Base-by-base conservation (phyloP, 176 grass and related monocot species). In the Oryza coarctata region DNA sequence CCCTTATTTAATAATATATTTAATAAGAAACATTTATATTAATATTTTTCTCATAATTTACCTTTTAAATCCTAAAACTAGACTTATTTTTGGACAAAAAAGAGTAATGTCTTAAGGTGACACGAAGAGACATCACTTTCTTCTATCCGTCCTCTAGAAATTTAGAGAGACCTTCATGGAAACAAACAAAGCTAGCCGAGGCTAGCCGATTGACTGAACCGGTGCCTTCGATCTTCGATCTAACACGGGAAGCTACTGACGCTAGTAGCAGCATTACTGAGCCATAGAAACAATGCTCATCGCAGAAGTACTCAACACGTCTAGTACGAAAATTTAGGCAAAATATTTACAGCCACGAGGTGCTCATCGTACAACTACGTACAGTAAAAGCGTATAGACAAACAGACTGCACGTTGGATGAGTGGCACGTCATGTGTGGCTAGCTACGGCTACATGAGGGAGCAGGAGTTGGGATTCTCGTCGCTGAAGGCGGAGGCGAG, bases 391-490 rank as follows among this genome's bases (percentile, higher is more conserved):
- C 17, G 17, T 52, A 52, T 3, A n/a, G 50, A 22, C 50, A 20
- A 22, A 55, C 50, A 55, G 20, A n/a, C 7, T n/a, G 20, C 50
- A 55, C 50, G n/a, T n/a, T n/a, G n/a, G n/a, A n/a, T n/a, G n/a
- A n/a, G n/a, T n/a, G n/a, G n/a, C n/a, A n/a, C n/a, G n/a, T n/a
- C n/a, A n/a, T n/a, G n/a, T n/a, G n/a, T n/a, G n/a, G n/a, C 17
- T 47, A 13, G 49, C 49, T 22, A 20, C 17, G 12, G 2, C 88
- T 71, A 96, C 93, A 97, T 93, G 39, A 93, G 43, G n/a, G 38
- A 74, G 63, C 91, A 93, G 20, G 84, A 22, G 76, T 79, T 97
- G 12, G 94, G 86, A 31, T 93, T 97, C 3, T 91, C 94, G 71
- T 97, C 94, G 80, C 91, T 91, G 86, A 93, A 97, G 0, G 86